Evolutionary conservation across 805 yeast genomes (phyloP).

Genomic region (Sungouiozyma intestinalis): DNA sequence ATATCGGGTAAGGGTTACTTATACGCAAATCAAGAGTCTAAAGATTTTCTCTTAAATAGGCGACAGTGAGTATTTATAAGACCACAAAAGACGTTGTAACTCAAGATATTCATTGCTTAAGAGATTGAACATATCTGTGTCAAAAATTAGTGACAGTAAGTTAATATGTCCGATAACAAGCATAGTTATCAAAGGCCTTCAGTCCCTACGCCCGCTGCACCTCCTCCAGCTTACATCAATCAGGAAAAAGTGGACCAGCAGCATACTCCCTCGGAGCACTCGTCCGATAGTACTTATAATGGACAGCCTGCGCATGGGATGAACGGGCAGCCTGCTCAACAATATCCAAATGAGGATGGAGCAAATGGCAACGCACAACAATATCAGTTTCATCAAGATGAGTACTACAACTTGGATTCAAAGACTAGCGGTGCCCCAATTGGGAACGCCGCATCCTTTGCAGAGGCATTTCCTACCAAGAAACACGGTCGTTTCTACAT

Average conservation of each 20-base stretch:
- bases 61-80: too few relatives aligned
- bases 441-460: constrained; percentile 38
- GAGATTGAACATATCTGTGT: too few relatives aligned
- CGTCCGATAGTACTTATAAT: constrained; percentile 1
- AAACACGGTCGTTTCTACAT: constrained; percentile 40
- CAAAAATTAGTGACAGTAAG: neutral
- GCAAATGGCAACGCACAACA: constrained; percentile 7
- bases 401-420: constrained; percentile 23
- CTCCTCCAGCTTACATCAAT: constrained; percentile 1
- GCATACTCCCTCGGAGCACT: neutral
- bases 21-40: too few relatives aligned
- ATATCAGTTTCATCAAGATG: constrained; percentile 19
- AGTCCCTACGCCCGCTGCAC: constrained; percentile 14
- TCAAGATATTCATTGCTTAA: too few relatives aligned
- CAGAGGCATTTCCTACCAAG: constrained; percentile 48
- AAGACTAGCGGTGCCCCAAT: constrained; percentile 30
- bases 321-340: neutral
- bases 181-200: constrained; percentile 13
- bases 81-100: too few relatives aligned
- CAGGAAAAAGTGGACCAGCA: neutral
- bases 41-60: too few relatives aligned
- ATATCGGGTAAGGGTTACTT: too few relatives aligned
- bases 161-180: neutral
- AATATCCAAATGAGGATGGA: constrained; percentile 1
- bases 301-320: neutral